Percentiles rank a stretch among this genome's conserved stretches.
These are phyloP conservation scores for Adansonia gregorii DNA, from an alignment of 441 rosid species.

Conservation along the genomic window DNA sequence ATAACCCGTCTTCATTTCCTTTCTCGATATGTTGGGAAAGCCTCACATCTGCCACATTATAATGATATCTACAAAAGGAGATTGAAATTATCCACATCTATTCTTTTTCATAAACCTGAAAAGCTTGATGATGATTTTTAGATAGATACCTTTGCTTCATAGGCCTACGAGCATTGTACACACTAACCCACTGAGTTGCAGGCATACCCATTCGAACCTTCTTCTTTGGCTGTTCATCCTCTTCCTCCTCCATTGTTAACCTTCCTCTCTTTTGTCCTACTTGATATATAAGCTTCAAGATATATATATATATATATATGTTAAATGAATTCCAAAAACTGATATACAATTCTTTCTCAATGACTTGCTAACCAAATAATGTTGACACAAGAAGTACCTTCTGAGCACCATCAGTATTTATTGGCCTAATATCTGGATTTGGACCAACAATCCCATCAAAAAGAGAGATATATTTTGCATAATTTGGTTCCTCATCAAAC, in stretches of 20 bases:
- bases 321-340: constrained; percentile 24
- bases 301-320: neutral
- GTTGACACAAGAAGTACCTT: constrained; percentile 56
- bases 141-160: constrained; percentile 73
- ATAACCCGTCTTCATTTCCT: constrained; percentile 88
- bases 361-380: constrained; percentile 16
- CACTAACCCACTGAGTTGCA: constrained; percentile 77
- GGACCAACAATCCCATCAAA: constrained; percentile 87
- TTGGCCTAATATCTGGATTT: constrained; percentile 81
- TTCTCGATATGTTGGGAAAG: constrained; percentile 78
- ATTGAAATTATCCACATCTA: constrained; percentile 26
- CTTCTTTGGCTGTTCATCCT: constrained; percentile 89
- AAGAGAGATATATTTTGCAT: constrained; percentile 84
- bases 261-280: constrained; percentile 96
- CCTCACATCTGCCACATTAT: constrained; percentile 79
- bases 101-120: constrained; percentile 17
- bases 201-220: constrained; percentile 96
- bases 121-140: constrained; percentile 14
- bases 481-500: constrained; percentile 94
- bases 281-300: constrained; percentile 74
- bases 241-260: constrained; percentile 82
- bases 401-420: constrained; percentile 93
- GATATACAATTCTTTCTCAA: neutral
- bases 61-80: constrained; percentile 70
- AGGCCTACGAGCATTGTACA: too few relatives aligned